A percentile compares a stretch with the other conserved stretches of the same genome.
Conservation (phyloP, 1,284 basidiomycete genomes). For the Rhodotorula sp. region DNA sequence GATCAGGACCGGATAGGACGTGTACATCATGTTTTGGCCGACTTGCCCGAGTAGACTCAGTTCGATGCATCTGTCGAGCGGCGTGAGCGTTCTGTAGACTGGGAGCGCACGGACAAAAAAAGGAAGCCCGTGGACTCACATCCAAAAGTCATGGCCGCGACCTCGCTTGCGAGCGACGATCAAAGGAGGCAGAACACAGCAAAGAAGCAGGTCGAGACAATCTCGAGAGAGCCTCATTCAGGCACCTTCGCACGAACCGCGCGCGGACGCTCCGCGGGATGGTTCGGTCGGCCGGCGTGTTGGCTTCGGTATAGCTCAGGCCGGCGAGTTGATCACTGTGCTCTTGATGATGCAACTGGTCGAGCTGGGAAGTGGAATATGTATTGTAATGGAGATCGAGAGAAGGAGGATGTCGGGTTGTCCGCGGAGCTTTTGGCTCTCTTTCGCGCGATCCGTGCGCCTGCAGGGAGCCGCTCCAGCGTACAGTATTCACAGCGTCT, state of each 20-base stretch:
- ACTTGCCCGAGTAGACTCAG: conserved; percentile 8
- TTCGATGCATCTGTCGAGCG: conserved; percentile 9
- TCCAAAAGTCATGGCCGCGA: not conserved
- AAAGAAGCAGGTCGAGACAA: conserved; percentile 1
- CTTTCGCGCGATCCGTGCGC: not conserved
- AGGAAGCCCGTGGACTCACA: not conserved
- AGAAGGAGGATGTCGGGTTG: not conserved
- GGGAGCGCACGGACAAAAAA: not conserved
- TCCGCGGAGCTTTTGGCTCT: not conserved
- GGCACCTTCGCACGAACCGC: too few relatives aligned
- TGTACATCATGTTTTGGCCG: rapidly evolving
- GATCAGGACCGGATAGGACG: not conserved
- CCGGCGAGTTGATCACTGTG: too few relatives aligned
- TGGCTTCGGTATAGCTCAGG: too few relatives aligned
- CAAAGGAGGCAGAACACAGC: conserved; percentile 7
- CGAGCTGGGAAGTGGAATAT: too few relatives aligned
- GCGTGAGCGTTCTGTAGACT: too few relatives aligned
- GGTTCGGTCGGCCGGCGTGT: too few relatives aligned
- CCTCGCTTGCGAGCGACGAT: conserved; percentile 12
- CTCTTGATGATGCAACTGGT: too few relatives aligned
- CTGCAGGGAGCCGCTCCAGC: not conserved
- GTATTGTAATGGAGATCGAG: not conserved
- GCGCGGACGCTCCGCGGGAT: too few relatives aligned
- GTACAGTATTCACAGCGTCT: too few relatives aligned
- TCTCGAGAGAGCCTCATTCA: not conserved